These are phyloP conservation scores for Plantago coronopus DNA, from an alignment of 305 asterid species.

Conservation along the genomic window DNA sequence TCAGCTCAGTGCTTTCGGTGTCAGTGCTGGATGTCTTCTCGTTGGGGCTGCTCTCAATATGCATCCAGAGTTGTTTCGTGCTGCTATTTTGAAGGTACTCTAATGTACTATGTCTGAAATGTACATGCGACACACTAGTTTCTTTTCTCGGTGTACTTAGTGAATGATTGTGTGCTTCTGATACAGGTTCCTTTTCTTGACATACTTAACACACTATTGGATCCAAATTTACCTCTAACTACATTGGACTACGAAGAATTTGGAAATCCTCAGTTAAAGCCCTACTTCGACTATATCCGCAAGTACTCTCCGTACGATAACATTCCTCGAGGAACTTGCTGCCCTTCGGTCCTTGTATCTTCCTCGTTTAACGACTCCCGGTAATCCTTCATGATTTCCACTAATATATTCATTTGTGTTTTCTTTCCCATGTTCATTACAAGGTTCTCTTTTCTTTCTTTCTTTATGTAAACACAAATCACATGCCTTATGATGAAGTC, in stretches of 20 bases:
- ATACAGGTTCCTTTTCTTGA: slow-evolving; percentile 86
- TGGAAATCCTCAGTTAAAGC: slow-evolving; percentile 61
- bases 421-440: background rate
- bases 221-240: slow-evolving; percentile 79
- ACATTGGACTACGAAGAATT: slow-evolving; percentile 86
- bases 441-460: background rate
- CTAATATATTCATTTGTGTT: background rate
- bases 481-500: too few relatives aligned
- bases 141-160: background rate
- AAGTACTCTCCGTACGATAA: slow-evolving; percentile 89
- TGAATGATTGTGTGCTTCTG: slow-evolving; percentile 8
- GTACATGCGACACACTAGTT: too few relatives aligned
- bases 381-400: too few relatives aligned
- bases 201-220: slow-evolving; percentile 70
- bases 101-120: background rate
- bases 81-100: slow-evolving; percentile 75
- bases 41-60: slow-evolving; percentile 76
- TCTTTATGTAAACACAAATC: too few relatives aligned
- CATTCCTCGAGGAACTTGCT: slow-evolving; percentile 60
- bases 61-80: slow-evolving; percentile 68
- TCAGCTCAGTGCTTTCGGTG: slow-evolving; percentile 60
- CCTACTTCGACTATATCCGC: slow-evolving; percentile 51
- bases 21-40: slow-evolving; percentile 84
- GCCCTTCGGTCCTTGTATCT: slow-evolving; percentile 71
- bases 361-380: slow-evolving; percentile 82